A percentile compares a stretch with the other conserved stretches of the same genome.
Evolutionary conservation across 2,329 filamentous ascomycete genomes (phyloP).

Genomic region (Fonsecaea nubica): DNA sequence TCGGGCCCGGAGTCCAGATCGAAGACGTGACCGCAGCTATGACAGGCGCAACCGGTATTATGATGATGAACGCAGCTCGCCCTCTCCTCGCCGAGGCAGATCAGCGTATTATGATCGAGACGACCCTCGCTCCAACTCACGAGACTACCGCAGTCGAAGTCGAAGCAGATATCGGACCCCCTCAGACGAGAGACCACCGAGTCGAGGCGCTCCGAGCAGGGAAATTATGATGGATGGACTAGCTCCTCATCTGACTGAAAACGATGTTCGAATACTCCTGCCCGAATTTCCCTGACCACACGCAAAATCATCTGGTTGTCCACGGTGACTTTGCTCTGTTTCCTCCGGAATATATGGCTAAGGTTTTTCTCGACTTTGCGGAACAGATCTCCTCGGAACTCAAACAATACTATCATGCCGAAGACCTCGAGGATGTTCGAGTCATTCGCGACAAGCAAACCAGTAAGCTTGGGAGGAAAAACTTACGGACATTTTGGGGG

Average conservation of each 20-base stretch:
- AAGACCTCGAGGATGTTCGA: constrained; percentile 62
- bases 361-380: constrained; percentile 39
- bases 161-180: constrained; percentile 43
- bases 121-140: constrained; percentile 50
- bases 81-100: constrained; percentile 47
- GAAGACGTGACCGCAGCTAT: constrained; percentile 43
- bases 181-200: constrained; percentile 47
- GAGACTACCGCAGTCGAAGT: constrained; percentile 45
- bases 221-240: constrained; percentile 60
- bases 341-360: constrained; percentile 35
- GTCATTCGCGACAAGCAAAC: constrained; percentile 66
- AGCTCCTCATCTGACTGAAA: constrained; percentile 57
- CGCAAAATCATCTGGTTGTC: constrained; percentile 20
- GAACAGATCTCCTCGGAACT: constrained; percentile 64
- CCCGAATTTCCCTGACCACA: constrained; percentile 37
- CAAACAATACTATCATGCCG: constrained; percentile 57
- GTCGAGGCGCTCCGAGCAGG: constrained; percentile 53
- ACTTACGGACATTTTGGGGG: not conserved
- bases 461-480: constrained; percentile 49
- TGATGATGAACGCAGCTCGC: constrained; percentile 43
- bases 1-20: constrained; percentile 45
- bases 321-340: constrained; percentile 25
- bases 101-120: constrained; percentile 56
- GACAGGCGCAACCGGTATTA: constrained; percentile 36
- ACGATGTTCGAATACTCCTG: constrained; percentile 56